Evolutionary conservation across 441 rosid species (phyloP).

Genomic region (Pelargonium cotyledonis): DNA sequence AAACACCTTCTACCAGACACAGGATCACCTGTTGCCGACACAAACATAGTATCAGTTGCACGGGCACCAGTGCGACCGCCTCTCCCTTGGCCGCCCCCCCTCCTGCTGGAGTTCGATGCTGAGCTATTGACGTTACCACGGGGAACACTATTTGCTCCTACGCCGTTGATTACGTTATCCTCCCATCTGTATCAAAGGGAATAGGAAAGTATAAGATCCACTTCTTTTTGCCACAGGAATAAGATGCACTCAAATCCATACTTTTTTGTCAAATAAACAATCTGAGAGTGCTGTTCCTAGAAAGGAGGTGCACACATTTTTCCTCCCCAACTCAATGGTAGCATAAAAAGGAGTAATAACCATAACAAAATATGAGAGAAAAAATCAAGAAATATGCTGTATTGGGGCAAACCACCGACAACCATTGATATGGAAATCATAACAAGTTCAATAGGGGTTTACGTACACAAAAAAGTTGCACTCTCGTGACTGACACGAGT

Average conservation of each 20-base stretch:
- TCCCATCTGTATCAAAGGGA: conserved; percentile 64
- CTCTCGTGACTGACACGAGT: conserved; percentile 63
- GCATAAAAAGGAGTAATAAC: too few species aligned
- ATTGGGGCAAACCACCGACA: not conserved
- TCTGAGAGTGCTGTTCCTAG: not conserved
- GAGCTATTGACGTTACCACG: conserved; percentile 24
- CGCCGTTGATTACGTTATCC: conserved; percentile 49
- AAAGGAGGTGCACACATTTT: not conserved
- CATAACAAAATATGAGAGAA: too few species aligned
- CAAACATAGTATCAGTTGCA: conserved; percentile 42
- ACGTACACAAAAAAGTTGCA: conserved; percentile 91
- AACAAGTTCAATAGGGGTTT: conserved; percentile 3
- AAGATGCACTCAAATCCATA: not conserved
- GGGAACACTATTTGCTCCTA: conserved; percentile 35
- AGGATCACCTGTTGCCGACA: conserved; percentile 83
- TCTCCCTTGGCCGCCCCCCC: conserved; percentile 44
- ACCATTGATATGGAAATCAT: not conserved
- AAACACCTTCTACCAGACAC: conserved; percentile 63
- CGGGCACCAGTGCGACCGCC: conserved; percentile 26
- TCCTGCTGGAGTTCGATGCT: conserved; percentile 35
- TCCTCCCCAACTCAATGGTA: too few species aligned
- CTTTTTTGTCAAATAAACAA: not conserved
- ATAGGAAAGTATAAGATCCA: not conserved
- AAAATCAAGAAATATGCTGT: not conserved
- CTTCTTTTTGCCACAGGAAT: not conserved